Conservation (phyloP, 1,139 yeast species). For the Yamadazyma taylorii region DNA sequence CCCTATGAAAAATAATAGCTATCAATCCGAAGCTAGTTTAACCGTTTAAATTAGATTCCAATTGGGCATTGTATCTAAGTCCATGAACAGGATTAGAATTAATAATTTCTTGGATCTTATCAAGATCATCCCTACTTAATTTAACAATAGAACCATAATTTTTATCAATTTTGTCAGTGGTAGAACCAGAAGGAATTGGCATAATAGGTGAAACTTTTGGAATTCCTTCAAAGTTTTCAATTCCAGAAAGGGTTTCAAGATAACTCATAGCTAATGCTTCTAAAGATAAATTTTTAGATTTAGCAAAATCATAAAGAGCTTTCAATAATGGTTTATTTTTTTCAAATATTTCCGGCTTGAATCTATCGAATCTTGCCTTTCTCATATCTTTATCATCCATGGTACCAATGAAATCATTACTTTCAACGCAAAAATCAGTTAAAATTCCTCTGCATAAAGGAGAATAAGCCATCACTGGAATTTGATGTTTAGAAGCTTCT, state of each 20-base stretch:
- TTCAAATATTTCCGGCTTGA: slow-evolving; percentile 53
- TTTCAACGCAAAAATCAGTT: slow-evolving; percentile 55
- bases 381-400: slow-evolving; percentile 44
- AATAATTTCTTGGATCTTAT: slow-evolving; percentile 7
- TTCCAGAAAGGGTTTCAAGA: slow-evolving; percentile 32
- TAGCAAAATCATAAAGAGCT: slow-evolving; percentile 47
- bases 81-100: slow-evolving; percentile 4
- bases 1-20: too few species aligned
- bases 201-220: slow-evolving; percentile 55
- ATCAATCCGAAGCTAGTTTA: too few species aligned
- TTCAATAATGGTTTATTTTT: slow-evolving; percentile 51
- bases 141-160: slow-evolving; percentile 39
- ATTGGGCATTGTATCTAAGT: slow-evolving; percentile 5
- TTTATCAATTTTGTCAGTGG: slow-evolving; percentile 55
- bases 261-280: slow-evolving; percentile 77
- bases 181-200: slow-evolving; percentile 79
- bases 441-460: slow-evolving; percentile 81
- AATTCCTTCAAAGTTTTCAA: slow-evolving; percentile 24
- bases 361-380: slow-evolving; percentile 48
- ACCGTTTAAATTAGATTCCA: too few species aligned
- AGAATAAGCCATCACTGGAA: slow-evolving; percentile 76
- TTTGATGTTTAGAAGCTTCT: slow-evolving; percentile 43
- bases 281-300: slow-evolving; percentile 47
- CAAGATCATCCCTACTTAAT: slow-evolving; percentile 8
- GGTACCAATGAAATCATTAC: slow-evolving; percentile 20